Base-by-base conservation (phyloP, 768 basidiomycete genomes). In the Naganishia randhawae region DNA sequence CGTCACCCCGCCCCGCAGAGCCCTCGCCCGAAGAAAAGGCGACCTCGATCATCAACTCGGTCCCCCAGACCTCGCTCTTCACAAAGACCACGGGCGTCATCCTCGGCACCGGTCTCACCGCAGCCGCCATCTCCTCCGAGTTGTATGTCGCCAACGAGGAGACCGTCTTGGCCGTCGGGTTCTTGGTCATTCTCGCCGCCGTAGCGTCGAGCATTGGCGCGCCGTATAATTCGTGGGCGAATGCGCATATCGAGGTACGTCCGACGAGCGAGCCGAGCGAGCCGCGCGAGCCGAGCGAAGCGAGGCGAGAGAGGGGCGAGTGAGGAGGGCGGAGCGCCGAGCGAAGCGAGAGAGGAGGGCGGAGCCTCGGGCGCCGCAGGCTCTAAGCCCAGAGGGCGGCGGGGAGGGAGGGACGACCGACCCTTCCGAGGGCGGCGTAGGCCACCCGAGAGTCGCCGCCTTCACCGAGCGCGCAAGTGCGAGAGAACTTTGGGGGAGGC, bases 121-220 rank as follows among this genome's bases (percentile, higher is more conserved):
- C 94, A 17, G 86, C 92, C 7, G 94, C 93, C 77, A 93, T 98
- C 82, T 95, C 92, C 16, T 90, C 92, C 78, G 94, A 99, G 82
- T 87, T 98, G 61, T 97, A 97, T 77, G 95, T 99, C 69, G 86
- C 95, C 76, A 96, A 96, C 80, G 94, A 97, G 81, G 96, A 98
- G 84, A 87, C 90, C 27, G 88, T 97, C 72, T 84, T 98, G 52
- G 86, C 91, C 39, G 84, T 88, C 42, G 93, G 91, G 27, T 90
- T 89, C 73, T 82, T 89, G 71, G 87, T 94, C 69, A 86, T 96
- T 75, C 85, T 91, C 72, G 85, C 86, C 52, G 89, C 88, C 79
- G 84, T 95, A 74, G 91, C 85, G 69, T 71, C 70, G 62, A 71
- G 72, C 61, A 83, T 91, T 74, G 86, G 87, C 66, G 89, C 89